phyloP scores from a whole-genome alignment of 176 grass and related monocot species.

The Aechmea fasciata region DNA sequence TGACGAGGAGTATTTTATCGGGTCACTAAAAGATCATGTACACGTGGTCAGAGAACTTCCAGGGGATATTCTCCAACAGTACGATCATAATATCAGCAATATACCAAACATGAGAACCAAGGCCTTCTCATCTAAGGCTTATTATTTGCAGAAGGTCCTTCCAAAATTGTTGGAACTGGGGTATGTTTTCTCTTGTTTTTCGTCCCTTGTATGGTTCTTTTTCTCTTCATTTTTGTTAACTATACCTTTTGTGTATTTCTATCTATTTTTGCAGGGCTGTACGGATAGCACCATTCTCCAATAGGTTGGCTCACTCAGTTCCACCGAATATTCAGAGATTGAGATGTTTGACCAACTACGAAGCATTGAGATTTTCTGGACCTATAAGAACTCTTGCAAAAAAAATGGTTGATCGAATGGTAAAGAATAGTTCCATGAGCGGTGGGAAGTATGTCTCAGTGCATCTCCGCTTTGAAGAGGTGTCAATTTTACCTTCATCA shows the following conservation, averaged over 20 bases:
- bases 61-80: conserved; percentile 43
- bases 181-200: conserved; percentile 32
- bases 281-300: conserved; percentile 92
- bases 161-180: conserved; percentile 71
- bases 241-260: background rate
- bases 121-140: conserved; percentile 56
- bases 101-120: conserved; percentile 97
- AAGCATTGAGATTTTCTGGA: conserved; percentile 77
- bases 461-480: conserved; percentile 97
- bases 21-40: conserved; percentile 57
- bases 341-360: conserved; percentile 85
- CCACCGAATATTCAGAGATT: conserved; percentile 48
- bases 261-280: conserved; percentile 52
- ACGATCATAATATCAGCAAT: conserved; percentile 66
- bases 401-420: conserved; percentile 72
- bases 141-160: conserved; percentile 79
- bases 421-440: conserved; percentile 54
- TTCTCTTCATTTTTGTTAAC: conserved; percentile 1
- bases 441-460: conserved; percentile 77
- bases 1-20: conserved; percentile 80
- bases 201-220: background rate
- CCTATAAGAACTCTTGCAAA: conserved; percentile 71
- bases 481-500: conserved; percentile 15
- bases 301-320: conserved; percentile 76
- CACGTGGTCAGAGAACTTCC: conserved; percentile 65